Base-by-base conservation (phyloP, 495 filamentous ascomycete species). In the Neurospora sp. region DNA sequence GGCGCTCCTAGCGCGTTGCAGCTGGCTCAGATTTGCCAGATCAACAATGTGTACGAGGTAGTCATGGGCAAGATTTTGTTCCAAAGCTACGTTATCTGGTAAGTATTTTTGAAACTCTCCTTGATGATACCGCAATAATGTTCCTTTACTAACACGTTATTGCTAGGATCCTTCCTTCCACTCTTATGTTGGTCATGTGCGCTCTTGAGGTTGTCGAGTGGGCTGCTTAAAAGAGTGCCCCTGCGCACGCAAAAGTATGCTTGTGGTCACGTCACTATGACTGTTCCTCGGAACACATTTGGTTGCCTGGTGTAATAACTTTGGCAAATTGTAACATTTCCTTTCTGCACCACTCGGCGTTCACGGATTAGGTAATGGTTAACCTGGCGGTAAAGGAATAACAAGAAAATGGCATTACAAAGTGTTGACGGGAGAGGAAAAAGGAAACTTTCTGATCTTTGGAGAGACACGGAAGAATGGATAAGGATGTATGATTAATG, bases 31-130 rank as follows among this genome's bases (percentile, higher is more conserved):
- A 99, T 99, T 74, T 99, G 96, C 83, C 96, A 98, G 85, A 93
- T 98, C 82, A 99, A 99, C 81, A 92, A 91, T 73, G 96, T 98
- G 14, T 99, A 93, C 80, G 93, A 98, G 83, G 88, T 90, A 37
- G 92, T 94, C 41, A 98, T 99, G 94, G 92, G 93, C 37, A 94
- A 90, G 79, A 85, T 99, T 66, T 83, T 98, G 23, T 97, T 98
- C 87, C 94, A 97, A 86, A 97, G 95, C 83, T 99, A 99, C 77
- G 96, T 99, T 71, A 90, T 97, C 74, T 97, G 93, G 92, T 94
- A 87, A 83, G 90, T 86, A 41, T 20, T 20, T 46, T 73, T 69
- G 14, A 35, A 14, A 23, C 39, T 42, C 27, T 39, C 37, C 20
- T 20, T 72, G 0, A 18, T 71, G 72, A 23, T 14, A 35, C 42